Evolutionary conservation across 225 moss, liverwort and hornwort genomes (phyloP), one percentile per base, ranked within the genome.

Genomic region (Climacium dendroides): DNA sequence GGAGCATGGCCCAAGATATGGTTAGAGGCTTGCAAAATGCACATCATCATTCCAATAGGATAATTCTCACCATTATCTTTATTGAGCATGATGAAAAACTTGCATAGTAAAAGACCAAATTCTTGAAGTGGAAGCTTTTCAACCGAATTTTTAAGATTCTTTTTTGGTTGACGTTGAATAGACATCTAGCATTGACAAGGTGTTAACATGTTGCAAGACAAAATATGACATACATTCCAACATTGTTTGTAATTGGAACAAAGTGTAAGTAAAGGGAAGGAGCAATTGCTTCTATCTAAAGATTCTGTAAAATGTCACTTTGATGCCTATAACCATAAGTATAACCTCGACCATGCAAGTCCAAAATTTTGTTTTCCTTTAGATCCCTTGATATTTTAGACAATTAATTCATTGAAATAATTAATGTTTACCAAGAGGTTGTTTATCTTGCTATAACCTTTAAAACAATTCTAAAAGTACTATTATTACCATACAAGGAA

Each of bases 271-370:
- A 24, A 39, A 78, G 6, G 7, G 11, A 80, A 62, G 20, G 80
- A 62, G 9, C 2, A 2, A 80, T 17, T 34, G 8, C 20, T 47
- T 13, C 20, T 41, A 47, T 32, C 7, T 58, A 9, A 19, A 57
- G 23, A 39, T 77, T 54, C 4, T 5, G 35, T 34, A 5, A 34
- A 11, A 50, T 2, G 75, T 6, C 13, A 75, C 53, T 53, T 53
- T 76, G 71, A 32, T 0, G 4, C 6, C 6, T 1, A 45, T 5
- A n/a, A n/a, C 72, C 4, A 72, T 13, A 2, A 45, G 5, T 5
- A 39, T 10, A 8, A 39, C 5, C 3, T 39, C 2, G 6, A 72
- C 45, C 5, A 45, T 0, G 0, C 9, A 13, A 13, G 5, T 2
- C 1, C 2, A 24, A 23, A 23, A 39, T 67, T 67, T n/a, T 67